Base-by-base conservation (phyloP, 108 stramenopile genomes). In the Nannochloropsis gaditana region DNA sequence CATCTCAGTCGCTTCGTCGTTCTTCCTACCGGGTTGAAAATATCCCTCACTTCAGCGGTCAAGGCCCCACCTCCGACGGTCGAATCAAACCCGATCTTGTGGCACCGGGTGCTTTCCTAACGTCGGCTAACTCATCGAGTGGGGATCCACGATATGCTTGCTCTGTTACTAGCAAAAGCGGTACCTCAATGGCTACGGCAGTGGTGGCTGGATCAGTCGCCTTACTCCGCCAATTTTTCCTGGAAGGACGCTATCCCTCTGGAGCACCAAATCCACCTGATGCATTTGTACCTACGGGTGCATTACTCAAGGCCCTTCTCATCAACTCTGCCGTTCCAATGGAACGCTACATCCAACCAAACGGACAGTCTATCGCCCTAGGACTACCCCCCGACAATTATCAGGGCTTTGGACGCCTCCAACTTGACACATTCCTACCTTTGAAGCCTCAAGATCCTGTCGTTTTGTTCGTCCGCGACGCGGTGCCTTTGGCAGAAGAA, bases 71-170 rank as follows among this genome's bases (percentile, higher is more conserved):
- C 3, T 43, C 44, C 9, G 94, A 95, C 85, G 92, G 92, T 9
- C 84, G 94, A 17, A 92, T 93, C 59, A 95, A 95, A 87, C 94
- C 94, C 15, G 94, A 95, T 84, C 87, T 95, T 41, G 90, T 93
- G 3, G 94, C 93, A 44, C 94, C 94, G 15, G 94, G 94, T n/a
- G 89, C 31, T 31, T 31, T 31, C 31, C 31, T 31, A 31, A 31
- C 31, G 31, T 31, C 31, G 31, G 31, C 31, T 31, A 31, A 31
- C 31, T 31, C 31, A 31, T 31, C 31, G 31, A 31, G 31, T 31
- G 31, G 31, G 31, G 31, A 31, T 31, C 31, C 31, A 31, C 31
- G 31, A 31, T 31, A 31, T 31, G 31, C 31, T 31, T 86, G 86
- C n/a, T 10, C 11, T 9, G 83, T 83, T 11, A 43, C 6, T n/a